Percentiles rank a stretch among this genome's conserved stretches.
phyloP scores from a whole-genome alignment of 2,329 filamentous ascomycete species.

The Lachnellula arida region DNA sequence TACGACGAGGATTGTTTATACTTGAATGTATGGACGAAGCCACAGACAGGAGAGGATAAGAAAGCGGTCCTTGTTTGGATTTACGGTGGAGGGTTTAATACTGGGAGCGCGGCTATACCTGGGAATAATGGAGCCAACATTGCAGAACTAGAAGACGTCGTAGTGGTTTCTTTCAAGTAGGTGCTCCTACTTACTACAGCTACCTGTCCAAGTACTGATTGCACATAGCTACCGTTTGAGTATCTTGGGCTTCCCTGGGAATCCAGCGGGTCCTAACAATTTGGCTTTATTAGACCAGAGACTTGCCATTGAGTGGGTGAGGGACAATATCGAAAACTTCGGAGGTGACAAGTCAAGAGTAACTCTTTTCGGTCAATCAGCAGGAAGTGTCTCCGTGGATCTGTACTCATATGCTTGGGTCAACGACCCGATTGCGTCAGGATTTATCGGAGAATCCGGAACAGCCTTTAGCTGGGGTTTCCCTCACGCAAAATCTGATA shows the following conservation, averaged over 20 bases:
- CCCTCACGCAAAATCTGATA: conserved; percentile 15
- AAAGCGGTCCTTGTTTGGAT: conserved; percentile 44
- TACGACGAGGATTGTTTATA: conserved; percentile 36
- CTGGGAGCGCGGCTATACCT: conserved; percentile 35
- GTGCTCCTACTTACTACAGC: conserved; percentile 8
- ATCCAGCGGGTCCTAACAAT: conserved; percentile 38
- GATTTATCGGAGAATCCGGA: conserved; percentile 32
- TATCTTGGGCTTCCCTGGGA: conserved; percentile 37
- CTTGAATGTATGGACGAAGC: conserved; percentile 36
- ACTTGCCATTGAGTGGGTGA: conserved; percentile 54
- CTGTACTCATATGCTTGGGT: conserved; percentile 31
- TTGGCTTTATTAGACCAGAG: conserved; percentile 60
- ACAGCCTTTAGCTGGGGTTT: conserved; percentile 26
- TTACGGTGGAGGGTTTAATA: conserved; percentile 39
- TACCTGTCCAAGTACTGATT: conserved; percentile 14
- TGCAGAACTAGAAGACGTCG: conserved; percentile 39
- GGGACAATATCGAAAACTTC: conserved; percentile 53
- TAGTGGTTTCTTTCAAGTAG: conserved; percentile 46
- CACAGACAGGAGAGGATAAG: conserved; percentile 29
- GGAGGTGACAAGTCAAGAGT: conserved; percentile 54
- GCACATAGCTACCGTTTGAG: conserved; percentile 34
- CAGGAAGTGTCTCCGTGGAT: conserved; percentile 50
- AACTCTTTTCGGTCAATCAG: conserved; percentile 50
- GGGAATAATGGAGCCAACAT: conserved; percentile 42
- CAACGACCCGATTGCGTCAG: conserved; percentile 30